Percentiles rank a stretch among this genome's conserved stretches.
Conservation (phyloP, 2,329 filamentous ascomycete species). For the Clonostachys rhizophaga region DNA sequence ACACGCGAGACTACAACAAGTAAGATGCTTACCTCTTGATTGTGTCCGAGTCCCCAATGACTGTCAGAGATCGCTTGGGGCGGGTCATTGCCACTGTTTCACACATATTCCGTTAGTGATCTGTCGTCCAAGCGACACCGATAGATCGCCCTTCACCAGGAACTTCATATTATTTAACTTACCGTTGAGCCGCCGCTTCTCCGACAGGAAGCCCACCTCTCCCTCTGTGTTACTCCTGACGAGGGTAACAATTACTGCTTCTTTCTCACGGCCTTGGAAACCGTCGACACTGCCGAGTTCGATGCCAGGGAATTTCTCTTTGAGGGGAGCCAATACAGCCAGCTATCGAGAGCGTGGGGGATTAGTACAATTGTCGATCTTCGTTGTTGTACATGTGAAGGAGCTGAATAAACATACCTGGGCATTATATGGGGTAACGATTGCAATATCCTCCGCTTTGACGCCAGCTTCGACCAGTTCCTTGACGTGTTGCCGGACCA, state of each 20-base stretch:
- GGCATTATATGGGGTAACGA: constrained; percentile 95
- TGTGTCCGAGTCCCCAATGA: constrained; percentile 93
- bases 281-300: constrained; percentile 97
- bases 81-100: constrained; percentile 95
- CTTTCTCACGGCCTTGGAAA: constrained; percentile 96
- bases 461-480: constrained; percentile 77
- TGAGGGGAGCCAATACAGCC: constrained; percentile 72
- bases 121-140: too few species aligned
- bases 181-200: constrained; percentile 92
- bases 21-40: constrained; percentile 67
- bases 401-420: constrained; percentile 48
- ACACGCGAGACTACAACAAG: background rate
- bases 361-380: background rate
- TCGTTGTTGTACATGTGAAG: background rate
- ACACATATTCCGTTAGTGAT: background rate
- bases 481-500: constrained; percentile 75
- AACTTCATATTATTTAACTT: constrained; percentile 21
- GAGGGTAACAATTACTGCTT: constrained; percentile 89
- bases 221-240: constrained; percentile 83
- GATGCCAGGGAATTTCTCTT: constrained; percentile 75
- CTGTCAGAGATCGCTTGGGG: constrained; percentile 81
- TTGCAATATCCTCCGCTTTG: constrained; percentile 77
- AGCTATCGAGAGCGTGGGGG: constrained; percentile 42
- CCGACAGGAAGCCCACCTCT: constrained; percentile 89
- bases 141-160: too few species aligned